phyloP scores from a whole-genome alignment of 192 early-diverging fungal species.

The Coemansia sp. region DNA sequence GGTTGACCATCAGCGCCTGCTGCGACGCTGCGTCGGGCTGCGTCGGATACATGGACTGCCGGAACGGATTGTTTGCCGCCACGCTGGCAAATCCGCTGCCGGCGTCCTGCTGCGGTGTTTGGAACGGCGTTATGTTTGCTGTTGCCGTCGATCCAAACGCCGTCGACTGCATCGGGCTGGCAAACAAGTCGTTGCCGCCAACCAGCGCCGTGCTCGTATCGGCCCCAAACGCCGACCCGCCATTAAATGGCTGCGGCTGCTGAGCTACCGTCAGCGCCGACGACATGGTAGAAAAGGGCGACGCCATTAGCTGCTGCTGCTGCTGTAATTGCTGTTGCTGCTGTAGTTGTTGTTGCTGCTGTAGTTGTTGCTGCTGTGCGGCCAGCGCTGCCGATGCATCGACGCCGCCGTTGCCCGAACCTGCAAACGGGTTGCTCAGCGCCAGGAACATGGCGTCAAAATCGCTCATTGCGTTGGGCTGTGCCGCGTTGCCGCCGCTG shows the following conservation, averaged over 20 bases:
- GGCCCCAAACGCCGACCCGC: not conserved
- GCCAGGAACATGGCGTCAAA: constrained; percentile 43
- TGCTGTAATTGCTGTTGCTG: constrained; percentile 16
- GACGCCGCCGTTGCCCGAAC: not conserved
- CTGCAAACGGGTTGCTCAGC: constrained; percentile 41
- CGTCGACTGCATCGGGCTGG: not conserved
- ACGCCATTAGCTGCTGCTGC: constrained; percentile 4
- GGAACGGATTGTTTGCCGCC: constrained; percentile 46
- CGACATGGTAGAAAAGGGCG: not conserved
- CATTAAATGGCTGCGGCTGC: not conserved
- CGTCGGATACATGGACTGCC: constrained; percentile 46
- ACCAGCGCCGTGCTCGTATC: not conserved
- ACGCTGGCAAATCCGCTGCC: constrained; percentile 6
- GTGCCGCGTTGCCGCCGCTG: not conserved
- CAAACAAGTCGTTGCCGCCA: not conserved
- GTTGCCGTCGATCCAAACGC: not conserved
- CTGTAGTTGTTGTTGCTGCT: too few relatives aligned
- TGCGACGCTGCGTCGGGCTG: constrained; percentile 14
- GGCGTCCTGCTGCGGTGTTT: not conserved
- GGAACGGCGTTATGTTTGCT: not conserved
- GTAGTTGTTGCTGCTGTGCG: constrained; percentile 14
- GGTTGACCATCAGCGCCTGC: constrained; percentile 19
- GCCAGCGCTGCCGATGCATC: constrained; percentile 7
- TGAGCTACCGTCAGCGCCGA: not conserved
- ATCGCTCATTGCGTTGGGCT: constrained; percentile 6